These are phyloP conservation scores for Cyclospora cayetanensis DNA, from an alignment of 169 alveolate species.

Conservation along the genomic window DNA sequence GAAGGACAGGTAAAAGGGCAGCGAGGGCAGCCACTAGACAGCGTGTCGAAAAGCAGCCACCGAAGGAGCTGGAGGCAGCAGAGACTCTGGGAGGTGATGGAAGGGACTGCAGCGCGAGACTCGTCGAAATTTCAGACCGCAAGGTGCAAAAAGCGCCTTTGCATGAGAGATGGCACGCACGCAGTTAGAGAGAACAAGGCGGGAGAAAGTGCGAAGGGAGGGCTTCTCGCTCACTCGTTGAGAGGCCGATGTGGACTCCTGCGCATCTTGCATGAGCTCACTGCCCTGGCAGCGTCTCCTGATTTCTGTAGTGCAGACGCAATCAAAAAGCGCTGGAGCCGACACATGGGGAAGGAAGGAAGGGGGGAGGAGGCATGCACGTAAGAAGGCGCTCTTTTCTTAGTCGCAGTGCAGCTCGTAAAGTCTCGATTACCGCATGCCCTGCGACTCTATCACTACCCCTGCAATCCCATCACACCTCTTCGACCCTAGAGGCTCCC, in stretches of 20 bases:
- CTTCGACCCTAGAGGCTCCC: too few relatives aligned
- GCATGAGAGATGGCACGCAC: not conserved
- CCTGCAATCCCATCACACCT: too few relatives aligned
- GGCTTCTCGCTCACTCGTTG: not conserved
- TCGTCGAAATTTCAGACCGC: not conserved
- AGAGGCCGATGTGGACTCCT: conserved; percentile 35
- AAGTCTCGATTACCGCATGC: too few relatives aligned
- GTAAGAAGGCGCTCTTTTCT: too few relatives aligned
- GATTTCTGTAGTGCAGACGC: conserved; percentile 61
- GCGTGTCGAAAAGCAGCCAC: not conserved
- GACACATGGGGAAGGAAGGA: too few relatives aligned
- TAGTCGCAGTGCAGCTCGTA: too few relatives aligned
- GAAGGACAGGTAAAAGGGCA: not conserved
- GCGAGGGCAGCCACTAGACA: not conserved
- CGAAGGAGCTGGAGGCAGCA: not conserved
- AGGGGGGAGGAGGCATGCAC: too few relatives aligned
- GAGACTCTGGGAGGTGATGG: too few relatives aligned
- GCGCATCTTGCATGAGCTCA: conserved; percentile 35
- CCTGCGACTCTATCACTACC: too few relatives aligned
- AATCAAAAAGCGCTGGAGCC: too few relatives aligned
- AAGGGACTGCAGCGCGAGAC: not conserved
- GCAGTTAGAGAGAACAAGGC: not conserved
- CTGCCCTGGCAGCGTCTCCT: conserved; percentile 49
- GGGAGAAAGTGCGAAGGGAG: not conserved
- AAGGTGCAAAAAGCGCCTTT: not conserved